phyloP scores from a whole-genome alignment of 2,329 filamentous ascomycete species.

The Trichoderma sp. region DNA sequence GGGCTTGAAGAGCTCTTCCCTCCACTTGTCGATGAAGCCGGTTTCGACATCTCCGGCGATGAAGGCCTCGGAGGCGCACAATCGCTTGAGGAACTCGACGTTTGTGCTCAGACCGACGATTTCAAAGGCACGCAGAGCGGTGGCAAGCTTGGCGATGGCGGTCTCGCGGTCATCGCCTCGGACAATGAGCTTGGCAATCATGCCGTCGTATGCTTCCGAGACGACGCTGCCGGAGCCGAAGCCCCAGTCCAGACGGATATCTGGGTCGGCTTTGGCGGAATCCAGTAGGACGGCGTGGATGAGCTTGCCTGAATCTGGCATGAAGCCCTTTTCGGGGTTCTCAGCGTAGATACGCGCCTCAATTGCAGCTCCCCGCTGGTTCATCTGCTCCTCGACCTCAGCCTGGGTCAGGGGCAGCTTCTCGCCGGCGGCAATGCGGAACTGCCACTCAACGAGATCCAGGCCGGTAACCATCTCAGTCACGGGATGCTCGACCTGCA shows the following conservation, averaged over 20 bases:
- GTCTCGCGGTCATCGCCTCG: constrained; percentile 76
- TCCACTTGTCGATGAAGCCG: constrained; percentile 91
- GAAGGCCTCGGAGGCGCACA: constrained; percentile 82
- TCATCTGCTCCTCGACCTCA: constrained; percentile 75
- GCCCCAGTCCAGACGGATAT: constrained; percentile 89
- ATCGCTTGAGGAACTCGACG: constrained; percentile 90
- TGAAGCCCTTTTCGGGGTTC: constrained; percentile 87
- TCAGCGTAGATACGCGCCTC: constrained; percentile 97
- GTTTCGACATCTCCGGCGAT: constrained; percentile 89
- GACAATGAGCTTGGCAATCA: constrained; percentile 98
- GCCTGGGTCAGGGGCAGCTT: constrained; percentile 59
- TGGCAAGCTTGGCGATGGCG: constrained; percentile 79
- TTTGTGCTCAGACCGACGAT: constrained; percentile 93
- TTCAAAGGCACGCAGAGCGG: constrained; percentile 85
- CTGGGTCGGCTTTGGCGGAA: constrained; percentile 61
- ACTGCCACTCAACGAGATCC: constrained; percentile 92
- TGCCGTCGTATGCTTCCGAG: constrained; percentile 94
- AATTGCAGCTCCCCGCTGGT: constrained; percentile 79
- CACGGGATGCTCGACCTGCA: constrained; percentile 97
- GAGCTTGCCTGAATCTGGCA: constrained; percentile 89
- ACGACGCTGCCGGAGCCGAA: constrained; percentile 91
- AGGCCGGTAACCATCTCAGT: constrained; percentile 71
- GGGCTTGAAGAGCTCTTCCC: constrained; percentile 73
- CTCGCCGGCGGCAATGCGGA: constrained; percentile 70
- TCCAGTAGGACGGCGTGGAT: constrained; percentile 78